Conservation (phyloP, 139 green algal genomes). For the Edaphochlamys debaryana region DNA sequence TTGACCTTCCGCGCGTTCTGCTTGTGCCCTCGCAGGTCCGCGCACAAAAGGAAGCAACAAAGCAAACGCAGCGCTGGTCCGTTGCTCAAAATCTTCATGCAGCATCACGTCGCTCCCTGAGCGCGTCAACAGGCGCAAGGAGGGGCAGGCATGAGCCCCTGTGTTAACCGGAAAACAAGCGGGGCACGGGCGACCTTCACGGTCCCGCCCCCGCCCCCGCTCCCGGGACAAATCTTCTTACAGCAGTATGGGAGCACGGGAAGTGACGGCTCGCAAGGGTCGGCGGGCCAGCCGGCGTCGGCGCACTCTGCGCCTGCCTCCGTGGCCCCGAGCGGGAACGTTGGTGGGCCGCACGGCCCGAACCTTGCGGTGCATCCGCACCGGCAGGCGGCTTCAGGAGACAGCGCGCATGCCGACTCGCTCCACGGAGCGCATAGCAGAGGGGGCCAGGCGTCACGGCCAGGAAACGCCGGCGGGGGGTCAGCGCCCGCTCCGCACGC, state of each 20-base stretch:
- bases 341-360: constrained; percentile 28
- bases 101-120: not conserved
- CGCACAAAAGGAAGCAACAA: too few relatives aligned
- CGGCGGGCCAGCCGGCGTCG: too few relatives aligned
- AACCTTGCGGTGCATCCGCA: constrained; percentile 30
- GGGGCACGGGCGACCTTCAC: constrained; percentile 29
- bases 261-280: not conserved
- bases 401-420: not conserved
- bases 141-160: constrained; percentile 24
- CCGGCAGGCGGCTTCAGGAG: not conserved
- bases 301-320: too few relatives aligned
- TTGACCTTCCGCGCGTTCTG: too few relatives aligned
- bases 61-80: too few relatives aligned
- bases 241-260: not conserved
- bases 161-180: constrained; percentile 26
- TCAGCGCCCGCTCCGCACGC: too few relatives aligned
- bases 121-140: too few relatives aligned
- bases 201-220: constrained; percentile 15
- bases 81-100: constrained; percentile 28
- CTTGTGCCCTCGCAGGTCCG: too few relatives aligned
- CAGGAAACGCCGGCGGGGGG: too few relatives aligned
- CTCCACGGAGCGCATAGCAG: too few relatives aligned
- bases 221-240: constrained; percentile 4
- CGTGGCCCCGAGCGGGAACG: constrained; percentile 1
- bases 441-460: too few relatives aligned